Evolutionary conservation across 2,329 filamentous ascomycete genomes (phyloP).

Genomic region (Aspergillus brunneoviolaceus): DNA sequence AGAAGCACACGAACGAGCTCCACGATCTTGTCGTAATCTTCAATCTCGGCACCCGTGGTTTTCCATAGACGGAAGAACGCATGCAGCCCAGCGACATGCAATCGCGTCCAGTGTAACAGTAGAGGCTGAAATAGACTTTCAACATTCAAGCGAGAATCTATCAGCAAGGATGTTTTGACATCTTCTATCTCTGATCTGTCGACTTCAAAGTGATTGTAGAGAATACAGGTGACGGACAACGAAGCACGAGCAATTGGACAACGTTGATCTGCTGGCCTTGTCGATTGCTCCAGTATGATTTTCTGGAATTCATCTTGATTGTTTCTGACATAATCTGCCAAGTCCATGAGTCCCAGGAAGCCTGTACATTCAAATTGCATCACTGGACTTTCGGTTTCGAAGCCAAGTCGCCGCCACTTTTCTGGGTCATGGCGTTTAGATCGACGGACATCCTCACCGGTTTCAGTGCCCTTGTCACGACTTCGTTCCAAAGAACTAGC

Average conservation of each 20-base stretch:
- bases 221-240: slow-evolving; percentile 77
- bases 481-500: slow-evolving; percentile 61
- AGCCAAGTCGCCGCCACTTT: slow-evolving; percentile 90
- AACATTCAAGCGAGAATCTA: slow-evolving; percentile 74
- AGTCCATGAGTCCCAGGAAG: slow-evolving; percentile 94
- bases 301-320: slow-evolving; percentile 93
- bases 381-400: slow-evolving; percentile 83
- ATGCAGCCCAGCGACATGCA: slow-evolving; percentile 82
- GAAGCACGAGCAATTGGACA: slow-evolving; percentile 88
- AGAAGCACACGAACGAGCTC: slow-evolving; percentile 87
- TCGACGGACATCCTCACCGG: slow-evolving; percentile 51
- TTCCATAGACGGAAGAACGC: slow-evolving; percentile 94
- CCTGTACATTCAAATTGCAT: slow-evolving; percentile 82
- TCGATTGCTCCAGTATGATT: slow-evolving; percentile 82
- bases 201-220: slow-evolving; percentile 96
- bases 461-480: slow-evolving; percentile 30
- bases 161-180: slow-evolving; percentile 68
- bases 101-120: slow-evolving; percentile 85
- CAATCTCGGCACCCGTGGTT: slow-evolving; percentile 75
- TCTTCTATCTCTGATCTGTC: slow-evolving; percentile 81
- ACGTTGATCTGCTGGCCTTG: slow-evolving; percentile 66
- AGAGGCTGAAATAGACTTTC: slow-evolving; percentile 85
- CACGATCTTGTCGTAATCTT: slow-evolving; percentile 90
- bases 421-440: slow-evolving; percentile 77
- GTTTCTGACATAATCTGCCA: slow-evolving; percentile 89